Evolutionary conservation across 371 early-diverging fungal genomes (phyloP), one percentile per base, ranked within the genome.

Genomic region (Entomophthora muscae): DNA sequence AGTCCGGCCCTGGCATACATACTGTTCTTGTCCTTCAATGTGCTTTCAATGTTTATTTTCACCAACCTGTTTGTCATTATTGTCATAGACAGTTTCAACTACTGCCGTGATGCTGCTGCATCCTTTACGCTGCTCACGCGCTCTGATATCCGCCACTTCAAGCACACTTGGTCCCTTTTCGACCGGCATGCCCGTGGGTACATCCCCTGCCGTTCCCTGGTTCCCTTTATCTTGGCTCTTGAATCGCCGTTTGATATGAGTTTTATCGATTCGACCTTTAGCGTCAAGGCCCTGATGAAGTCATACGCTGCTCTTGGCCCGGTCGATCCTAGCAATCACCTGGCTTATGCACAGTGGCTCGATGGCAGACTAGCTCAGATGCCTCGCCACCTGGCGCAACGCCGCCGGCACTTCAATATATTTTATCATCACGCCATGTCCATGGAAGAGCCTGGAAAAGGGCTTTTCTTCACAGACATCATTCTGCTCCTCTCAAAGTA

Each of bases 1-100:
- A 80, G 78, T 2, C 66, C 71, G n/a, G n/a, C n/a, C n/a, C n/a
- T n/a, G n/a, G n/a, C n/a, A n/a, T n/a, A n/a, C n/a, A n/a, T n/a
- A n/a, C n/a, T n/a, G n/a, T n/a, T n/a, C n/a, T n/a, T n/a, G n/a
- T n/a, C n/a, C n/a, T n/a, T n/a, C n/a, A n/a, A n/a, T n/a, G n/a
- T n/a, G n/a, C n/a, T n/a, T n/a, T n/a, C n/a, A n/a, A n/a, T n/a
- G n/a, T n/a, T n/a, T 7, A 86, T 86, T 52, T 82, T 86, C 62
- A 78, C 78, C 0, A 82, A 81, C 65, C 79, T 86, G 71, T 84
- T 84, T 68, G 79, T 84, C 3, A 83, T 80, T 17, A 79, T 84
- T 30, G 83, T 86, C 28, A 72, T 82, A 52, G 85, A 84, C 66
- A 84, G 82, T 67, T 86, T 84, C 59, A 78, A 81, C 1, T 84